phyloP scores from a whole-genome alignment of 192 early-diverging fungal species.

The Diversispora epigaea region DNA sequence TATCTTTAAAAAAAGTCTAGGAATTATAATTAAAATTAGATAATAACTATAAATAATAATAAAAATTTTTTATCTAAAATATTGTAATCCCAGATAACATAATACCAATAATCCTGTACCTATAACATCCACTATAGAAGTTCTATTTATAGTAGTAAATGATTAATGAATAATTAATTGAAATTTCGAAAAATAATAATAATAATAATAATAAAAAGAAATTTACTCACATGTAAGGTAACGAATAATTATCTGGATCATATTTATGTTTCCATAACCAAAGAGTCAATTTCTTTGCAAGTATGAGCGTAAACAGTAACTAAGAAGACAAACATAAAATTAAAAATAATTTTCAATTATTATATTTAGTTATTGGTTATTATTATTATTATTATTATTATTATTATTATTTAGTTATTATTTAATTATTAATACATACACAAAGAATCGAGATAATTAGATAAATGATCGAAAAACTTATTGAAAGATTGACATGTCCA shows the following conservation, averaged over 20 bases:
- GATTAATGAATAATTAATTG: slow-evolving; percentile 2
- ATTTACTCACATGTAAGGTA: slow-evolving; percentile 58
- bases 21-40: too few species aligned
- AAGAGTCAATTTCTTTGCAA: slow-evolving; percentile 58
- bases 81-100: slow-evolving; percentile 21
- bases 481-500: slow-evolving; percentile 43
- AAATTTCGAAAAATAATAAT: neutral
- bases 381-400: neutral
- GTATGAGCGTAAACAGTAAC: slow-evolving; percentile 52
- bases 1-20: too few species aligned
- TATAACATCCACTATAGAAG: slow-evolving; percentile 68
- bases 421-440: slow-evolving; percentile 41
- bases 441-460: slow-evolving; percentile 57
- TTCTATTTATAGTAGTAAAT: slow-evolving; percentile 48
- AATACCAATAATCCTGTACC: slow-evolving; percentile 61
- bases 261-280: slow-evolving; percentile 67
- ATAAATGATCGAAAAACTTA: slow-evolving; percentile 52
- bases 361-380: slow-evolving; percentile 11
- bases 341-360: slow-evolving; percentile 9
- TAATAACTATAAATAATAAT: too few species aligned
- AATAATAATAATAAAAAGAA: slow-evolving; percentile 6
- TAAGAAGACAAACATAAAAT: slow-evolving; percentile 43
- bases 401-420: slow-evolving; percentile 13
- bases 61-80: too few species aligned
- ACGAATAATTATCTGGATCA: slow-evolving; percentile 75